phyloP scores from a whole-genome alignment of 164 flowering plant genomes.

The Cinnamomum chago region DNA sequence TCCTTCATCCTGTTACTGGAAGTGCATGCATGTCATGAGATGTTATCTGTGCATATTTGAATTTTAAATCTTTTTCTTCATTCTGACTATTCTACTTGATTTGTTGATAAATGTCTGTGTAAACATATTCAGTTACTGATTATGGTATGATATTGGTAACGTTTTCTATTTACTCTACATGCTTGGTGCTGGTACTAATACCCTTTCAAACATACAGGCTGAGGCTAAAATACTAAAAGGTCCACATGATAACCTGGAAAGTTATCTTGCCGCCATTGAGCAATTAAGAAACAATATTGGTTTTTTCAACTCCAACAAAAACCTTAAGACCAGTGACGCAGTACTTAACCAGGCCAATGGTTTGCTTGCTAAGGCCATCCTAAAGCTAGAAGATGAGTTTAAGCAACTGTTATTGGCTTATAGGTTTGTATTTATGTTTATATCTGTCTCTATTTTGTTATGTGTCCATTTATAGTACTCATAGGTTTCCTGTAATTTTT shows the following conservation, averaged over 20 bases:
- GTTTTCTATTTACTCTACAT: neutral
- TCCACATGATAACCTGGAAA: conserved; percentile 92
- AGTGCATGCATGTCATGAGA: neutral
- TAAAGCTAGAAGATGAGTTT: conserved; percentile 91
- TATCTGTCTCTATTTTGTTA: neutral
- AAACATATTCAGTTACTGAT: neutral
- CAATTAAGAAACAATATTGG: conserved; percentile 63
- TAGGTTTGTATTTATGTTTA: conserved; percentile 46
- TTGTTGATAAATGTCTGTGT: neutral
- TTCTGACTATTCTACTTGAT: neutral
- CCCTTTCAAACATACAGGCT: conserved; percentile 44
- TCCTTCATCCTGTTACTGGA: neutral
- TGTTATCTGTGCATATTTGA: neutral
- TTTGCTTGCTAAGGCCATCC: conserved; percentile 73
- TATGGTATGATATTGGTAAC: neutral
- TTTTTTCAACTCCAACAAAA: conserved; percentile 71
- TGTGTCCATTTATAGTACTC: neutral
- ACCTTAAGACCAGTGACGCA: conserved; percentile 72
- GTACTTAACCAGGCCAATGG: conserved; percentile 73
- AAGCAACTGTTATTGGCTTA: conserved; percentile 59
- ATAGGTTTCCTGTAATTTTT: neutral
- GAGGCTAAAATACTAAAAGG: conserved; percentile 91
- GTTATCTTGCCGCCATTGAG: conserved; percentile 85
- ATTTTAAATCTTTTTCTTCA: neutral
- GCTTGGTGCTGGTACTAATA: neutral